phyloP scores from a whole-genome alignment of 176 grass and related monocot species.

The Carex kokanica region DNA sequence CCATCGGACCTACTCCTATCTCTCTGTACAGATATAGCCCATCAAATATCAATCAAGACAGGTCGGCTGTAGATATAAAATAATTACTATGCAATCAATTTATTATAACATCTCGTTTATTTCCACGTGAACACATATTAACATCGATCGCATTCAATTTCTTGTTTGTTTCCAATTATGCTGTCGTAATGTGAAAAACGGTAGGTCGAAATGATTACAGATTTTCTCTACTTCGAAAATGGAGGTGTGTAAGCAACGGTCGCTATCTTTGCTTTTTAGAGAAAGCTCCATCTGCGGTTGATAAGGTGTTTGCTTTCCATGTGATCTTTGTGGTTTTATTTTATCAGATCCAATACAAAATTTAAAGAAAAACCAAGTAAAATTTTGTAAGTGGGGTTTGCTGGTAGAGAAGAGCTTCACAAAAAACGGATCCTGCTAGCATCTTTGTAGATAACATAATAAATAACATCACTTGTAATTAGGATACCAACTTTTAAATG shows the following conservation, averaged over 20 bases:
- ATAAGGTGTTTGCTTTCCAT: conserved; percentile 15
- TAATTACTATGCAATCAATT: background rate
- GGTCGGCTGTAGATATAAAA: background rate
- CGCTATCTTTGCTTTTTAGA: conserved; percentile 15
- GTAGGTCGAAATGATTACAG: background rate
- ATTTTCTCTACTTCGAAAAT: background rate
- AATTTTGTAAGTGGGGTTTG: background rate
- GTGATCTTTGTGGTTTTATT: conserved; percentile 4
- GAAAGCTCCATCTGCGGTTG: conserved; percentile 28
- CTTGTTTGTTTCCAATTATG: conserved; percentile 2
- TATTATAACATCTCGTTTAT: background rate
- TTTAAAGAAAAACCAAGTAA: background rate
- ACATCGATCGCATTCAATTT: background rate
- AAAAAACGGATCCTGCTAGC: background rate
- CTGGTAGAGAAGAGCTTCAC: background rate
- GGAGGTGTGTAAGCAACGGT: background rate
- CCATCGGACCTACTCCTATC: no score
- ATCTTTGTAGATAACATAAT: background rate
- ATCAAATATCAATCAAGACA: background rate
- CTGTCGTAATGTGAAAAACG: background rate
- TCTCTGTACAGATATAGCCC: background rate
- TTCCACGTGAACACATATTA: conserved; percentile 1
- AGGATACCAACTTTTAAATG: background rate
- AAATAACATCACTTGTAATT: conserved; percentile 1
- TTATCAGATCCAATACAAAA: conserved; percentile 12